phyloP scores from a whole-genome alignment of 352 stramenopile genomes.

The Peronospora farinosa region DNA sequence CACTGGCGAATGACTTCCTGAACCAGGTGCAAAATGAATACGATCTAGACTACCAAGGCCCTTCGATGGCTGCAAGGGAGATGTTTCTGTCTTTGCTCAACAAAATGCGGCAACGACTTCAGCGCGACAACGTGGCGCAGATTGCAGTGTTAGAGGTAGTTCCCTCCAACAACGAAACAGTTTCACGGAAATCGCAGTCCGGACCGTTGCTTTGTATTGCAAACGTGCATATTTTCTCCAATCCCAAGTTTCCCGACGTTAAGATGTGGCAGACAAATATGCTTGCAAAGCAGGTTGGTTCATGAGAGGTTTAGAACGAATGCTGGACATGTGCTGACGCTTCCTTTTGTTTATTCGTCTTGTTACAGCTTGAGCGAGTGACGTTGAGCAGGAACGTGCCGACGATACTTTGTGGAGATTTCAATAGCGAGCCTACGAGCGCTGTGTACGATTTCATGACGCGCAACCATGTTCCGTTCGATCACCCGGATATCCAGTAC shows the following conservation, averaged over 20 bases:
- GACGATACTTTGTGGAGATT: constrained; percentile 97
- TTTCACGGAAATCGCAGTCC: constrained; percentile 42
- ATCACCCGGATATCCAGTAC: constrained; percentile 91
- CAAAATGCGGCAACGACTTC: constrained; percentile 84
- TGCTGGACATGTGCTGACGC: not conserved
- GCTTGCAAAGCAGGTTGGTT: constrained; percentile 73
- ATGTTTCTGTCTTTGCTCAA: constrained; percentile 40
- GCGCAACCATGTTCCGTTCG: constrained; percentile 70
- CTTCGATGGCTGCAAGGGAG: constrained; percentile 57
- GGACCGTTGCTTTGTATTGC: constrained; percentile 89
- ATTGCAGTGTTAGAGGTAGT: constrained; percentile 95
- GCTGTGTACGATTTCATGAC: constrained; percentile 97
- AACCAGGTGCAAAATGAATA: constrained; percentile 64
- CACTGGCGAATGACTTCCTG: constrained; percentile 78
- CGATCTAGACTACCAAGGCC: constrained; percentile 66
- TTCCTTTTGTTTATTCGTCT: not conserved
- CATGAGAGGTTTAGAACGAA: not conserved
- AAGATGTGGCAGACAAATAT: constrained; percentile 97
- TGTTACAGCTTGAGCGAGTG: constrained; percentile 62
- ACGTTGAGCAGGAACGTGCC: constrained; percentile 77
- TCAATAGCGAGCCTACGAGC: constrained; percentile 96
- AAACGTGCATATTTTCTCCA: constrained; percentile 98
- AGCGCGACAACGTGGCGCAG: constrained; percentile 97
- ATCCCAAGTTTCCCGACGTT: constrained; percentile 97
- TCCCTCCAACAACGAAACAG: constrained; percentile 59